These are phyloP conservation scores for Ophiostoma sp. DNA, from an alignment of 2,329 filamentous ascomycete genomes.

Conservation along the genomic window DNA sequence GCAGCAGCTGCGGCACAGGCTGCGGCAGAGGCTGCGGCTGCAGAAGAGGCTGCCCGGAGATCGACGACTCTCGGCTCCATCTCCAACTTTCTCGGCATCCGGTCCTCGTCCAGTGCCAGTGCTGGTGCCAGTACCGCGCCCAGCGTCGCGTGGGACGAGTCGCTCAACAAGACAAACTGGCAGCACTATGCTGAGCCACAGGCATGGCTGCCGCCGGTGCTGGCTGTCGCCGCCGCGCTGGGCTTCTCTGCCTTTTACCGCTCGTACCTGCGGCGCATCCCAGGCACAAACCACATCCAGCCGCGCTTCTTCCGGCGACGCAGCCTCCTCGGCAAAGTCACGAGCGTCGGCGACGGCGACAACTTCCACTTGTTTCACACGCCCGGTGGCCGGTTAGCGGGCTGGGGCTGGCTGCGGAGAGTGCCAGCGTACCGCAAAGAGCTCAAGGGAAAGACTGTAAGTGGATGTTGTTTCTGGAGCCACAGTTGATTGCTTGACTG, in stretches of 20 bases:
- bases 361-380: slow-evolving; percentile 94
- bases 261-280: slow-evolving; percentile 77
- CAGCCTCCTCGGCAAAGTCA: slow-evolving; percentile 78
- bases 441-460: slow-evolving; percentile 71
- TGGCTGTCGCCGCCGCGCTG: slow-evolving; percentile 52
- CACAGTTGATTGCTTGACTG: not conserved
- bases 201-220: slow-evolving; percentile 48
- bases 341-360: slow-evolving; percentile 92
- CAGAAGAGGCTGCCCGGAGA: slow-evolving; percentile 7
- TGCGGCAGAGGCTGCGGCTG: slow-evolving; percentile 1
- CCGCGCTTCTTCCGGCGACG: slow-evolving; percentile 68
- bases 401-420: slow-evolving; percentile 86
- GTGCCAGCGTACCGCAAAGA: slow-evolving; percentile 64
- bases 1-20: slow-evolving; percentile 8
- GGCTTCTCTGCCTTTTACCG: slow-evolving; percentile 57
- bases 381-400: slow-evolving; percentile 76
- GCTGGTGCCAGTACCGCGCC: not conserved
- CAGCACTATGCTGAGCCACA: slow-evolving; percentile 49
- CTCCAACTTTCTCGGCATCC: not conserved
- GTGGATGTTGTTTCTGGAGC: slow-evolving; percentile 26
- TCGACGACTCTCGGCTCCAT: not conserved
- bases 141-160: slow-evolving; percentile 36
- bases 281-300: slow-evolving; percentile 67
- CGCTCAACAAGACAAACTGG: slow-evolving; percentile 47
- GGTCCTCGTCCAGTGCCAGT: not conserved